phyloP scores from a whole-genome alignment of 2,329 filamentous ascomycete genomes.

The Gnomoniopsis sp. region DNA sequence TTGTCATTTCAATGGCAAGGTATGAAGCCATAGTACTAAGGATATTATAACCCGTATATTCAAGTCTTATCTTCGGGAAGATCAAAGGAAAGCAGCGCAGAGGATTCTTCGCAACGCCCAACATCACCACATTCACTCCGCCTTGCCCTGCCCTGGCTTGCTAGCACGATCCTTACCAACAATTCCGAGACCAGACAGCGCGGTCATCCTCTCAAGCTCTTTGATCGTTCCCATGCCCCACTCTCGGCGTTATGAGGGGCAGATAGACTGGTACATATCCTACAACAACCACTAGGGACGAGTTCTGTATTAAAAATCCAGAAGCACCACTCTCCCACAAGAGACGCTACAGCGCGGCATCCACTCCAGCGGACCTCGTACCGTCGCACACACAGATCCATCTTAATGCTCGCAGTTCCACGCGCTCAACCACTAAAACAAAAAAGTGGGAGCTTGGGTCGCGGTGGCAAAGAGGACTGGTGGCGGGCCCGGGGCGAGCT shows the following conservation, averaged over 20 bases:
- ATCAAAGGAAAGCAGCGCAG: no score
- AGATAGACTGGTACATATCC: conserved; percentile 3
- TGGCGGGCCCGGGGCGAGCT: neutral
- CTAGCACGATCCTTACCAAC: neutral
- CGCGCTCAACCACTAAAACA: conserved; percentile 1
- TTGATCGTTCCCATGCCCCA: conserved; percentile 8
- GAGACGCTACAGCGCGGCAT: neutral
- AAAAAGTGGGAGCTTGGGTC: neutral
- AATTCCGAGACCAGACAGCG: neutral
- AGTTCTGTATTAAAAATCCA: neutral
- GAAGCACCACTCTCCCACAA: conserved; percentile 1
- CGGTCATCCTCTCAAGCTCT: neutral
- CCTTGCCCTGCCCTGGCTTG: no score
- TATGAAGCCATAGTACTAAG: no score
- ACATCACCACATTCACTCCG: no score
- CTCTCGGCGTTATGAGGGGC: conserved; percentile 18
- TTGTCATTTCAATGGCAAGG: no score
- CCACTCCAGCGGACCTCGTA: conserved; percentile 11
- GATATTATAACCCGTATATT: no score
- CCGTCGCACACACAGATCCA: neutral
- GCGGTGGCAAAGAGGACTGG: conserved; percentile 8
- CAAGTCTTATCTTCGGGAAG: no score
- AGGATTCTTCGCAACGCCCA: no score
- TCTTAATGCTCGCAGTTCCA: conserved; percentile 1
- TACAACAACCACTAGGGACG: conserved; percentile 6